Evolutionary conservation across 441 rosid species (phyloP), one percentile per base, ranked within the genome.

Genomic region (Eugenia klotzschiana): DNA sequence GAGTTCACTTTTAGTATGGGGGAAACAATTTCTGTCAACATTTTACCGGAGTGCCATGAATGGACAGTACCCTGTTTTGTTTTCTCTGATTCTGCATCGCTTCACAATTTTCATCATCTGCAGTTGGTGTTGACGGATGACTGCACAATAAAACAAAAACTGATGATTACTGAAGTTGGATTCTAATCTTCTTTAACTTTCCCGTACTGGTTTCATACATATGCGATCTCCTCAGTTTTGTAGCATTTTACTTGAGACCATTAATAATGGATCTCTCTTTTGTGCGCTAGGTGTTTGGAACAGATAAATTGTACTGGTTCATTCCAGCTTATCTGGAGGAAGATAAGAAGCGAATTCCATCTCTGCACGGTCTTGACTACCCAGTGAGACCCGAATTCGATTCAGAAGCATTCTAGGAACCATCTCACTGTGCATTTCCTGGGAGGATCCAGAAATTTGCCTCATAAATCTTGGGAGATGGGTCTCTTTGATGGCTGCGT

Each of bases 311-410:
- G 55, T 90, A 92, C 80, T 94, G 97, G 96, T 90, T 94, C 80
- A 80, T 95, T 29, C 98, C 98, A 1, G 83, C 90, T 26, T 94
- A 95, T 83, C 91, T 94, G 5, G 97, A 94, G 7, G 98, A 95
- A 82, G 98, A 95, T 86, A 51, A 92, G 84, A 87, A 95, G 43
- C 85, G 92, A 83, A 93, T 95, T 87, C 96, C 97, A 7, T 91
- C 91, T n/a, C 96, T 95, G 84, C 95, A 93, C 82, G 96, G 98
- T 80, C 92, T 95, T 40, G 95, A 94, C 81, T 95, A 92, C 83
- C 98, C 97, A 58, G 92, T 94, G n/a, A 95, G 91, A 83, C 97
- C 96, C 0, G 96, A 95, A 51, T 90, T 88, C 64, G 95, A 89
- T 87, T 91, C 95, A 7, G 93, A 93, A 82, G 92, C 91, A 57